Conservation (phyloP, 2,329 filamentous ascomycete species). For the Myrmaecium sp. region DNA sequence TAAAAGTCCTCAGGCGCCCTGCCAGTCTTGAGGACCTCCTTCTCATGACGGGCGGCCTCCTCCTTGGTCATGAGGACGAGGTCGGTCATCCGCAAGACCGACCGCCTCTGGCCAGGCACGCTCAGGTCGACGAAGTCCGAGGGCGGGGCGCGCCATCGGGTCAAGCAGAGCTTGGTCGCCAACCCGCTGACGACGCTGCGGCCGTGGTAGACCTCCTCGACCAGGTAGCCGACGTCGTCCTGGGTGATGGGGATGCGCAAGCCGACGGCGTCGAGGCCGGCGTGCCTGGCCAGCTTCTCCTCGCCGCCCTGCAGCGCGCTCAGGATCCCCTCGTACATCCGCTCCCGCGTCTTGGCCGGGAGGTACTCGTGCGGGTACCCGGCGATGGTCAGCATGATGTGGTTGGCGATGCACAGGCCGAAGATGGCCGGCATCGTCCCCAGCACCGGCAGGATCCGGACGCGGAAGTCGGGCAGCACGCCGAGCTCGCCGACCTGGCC, state of each 20-base stretch:
- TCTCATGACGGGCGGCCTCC: slow-evolving; percentile 66
- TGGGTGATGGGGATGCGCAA: slow-evolving; percentile 63
- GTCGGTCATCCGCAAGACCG: slow-evolving; percentile 50
- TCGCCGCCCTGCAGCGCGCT: slow-evolving; percentile 60
- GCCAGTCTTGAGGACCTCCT: slow-evolving; percentile 54
- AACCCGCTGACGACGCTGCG: slow-evolving; percentile 72
- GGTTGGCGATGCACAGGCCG: slow-evolving; percentile 79
- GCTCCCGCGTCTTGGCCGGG: slow-evolving; percentile 65
- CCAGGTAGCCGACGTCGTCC: slow-evolving; percentile 70
- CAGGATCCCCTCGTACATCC: slow-evolving; percentile 78
- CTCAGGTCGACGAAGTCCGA: slow-evolving; percentile 42
- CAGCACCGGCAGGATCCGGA: slow-evolving; percentile 84
- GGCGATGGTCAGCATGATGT: slow-evolving; percentile 66
- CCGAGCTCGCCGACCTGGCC: slow-evolving; percentile 75
- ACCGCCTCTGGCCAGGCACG: slow-evolving; percentile 59
- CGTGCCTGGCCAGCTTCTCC: slow-evolving; percentile 50
- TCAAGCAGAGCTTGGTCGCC: slow-evolving; percentile 59
- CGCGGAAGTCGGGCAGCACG: slow-evolving; percentile 79
- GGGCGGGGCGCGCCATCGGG: slow-evolving; percentile 57
- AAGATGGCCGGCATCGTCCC: slow-evolving; percentile 97
- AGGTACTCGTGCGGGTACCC: slow-evolving; percentile 79
- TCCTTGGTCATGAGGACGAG: slow-evolving; percentile 89
- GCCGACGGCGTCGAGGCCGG: slow-evolving; percentile 41
- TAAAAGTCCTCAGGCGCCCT: slow-evolving; percentile 60
- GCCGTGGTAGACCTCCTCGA: slow-evolving; percentile 77